Percentiles rank a stretch among this genome's conserved stretches.
phyloP scores from a whole-genome alignment of 768 basidiomycete species.

The Suillus tomentosus region DNA sequence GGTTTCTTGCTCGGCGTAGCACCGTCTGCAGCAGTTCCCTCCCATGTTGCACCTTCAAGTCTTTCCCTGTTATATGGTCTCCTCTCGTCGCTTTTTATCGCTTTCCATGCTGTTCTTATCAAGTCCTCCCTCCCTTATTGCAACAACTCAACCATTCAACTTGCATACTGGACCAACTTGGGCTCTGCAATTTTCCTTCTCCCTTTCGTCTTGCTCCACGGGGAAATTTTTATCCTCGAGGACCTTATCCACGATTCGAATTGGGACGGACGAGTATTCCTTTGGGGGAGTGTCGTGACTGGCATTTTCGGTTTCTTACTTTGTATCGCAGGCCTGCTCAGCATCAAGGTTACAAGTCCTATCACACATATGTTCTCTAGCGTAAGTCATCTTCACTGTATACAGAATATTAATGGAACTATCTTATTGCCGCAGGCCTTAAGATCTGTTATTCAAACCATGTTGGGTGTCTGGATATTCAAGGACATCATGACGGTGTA shows the following conservation, averaged over 20 bases:
- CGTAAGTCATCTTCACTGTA: slow-evolving; percentile 43
- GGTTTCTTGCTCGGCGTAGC: slow-evolving; percentile 80
- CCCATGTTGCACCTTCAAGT: slow-evolving; percentile 46
- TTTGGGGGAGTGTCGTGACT: slow-evolving; percentile 68
- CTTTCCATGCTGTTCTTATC: slow-evolving; percentile 74
- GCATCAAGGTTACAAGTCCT: slow-evolving; percentile 81
- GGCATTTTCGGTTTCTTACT: slow-evolving; percentile 83
- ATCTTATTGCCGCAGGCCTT: slow-evolving; percentile 54
- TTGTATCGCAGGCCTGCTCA: slow-evolving; percentile 75
- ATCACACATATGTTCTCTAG: slow-evolving; percentile 86
- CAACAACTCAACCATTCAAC: slow-evolving; percentile 69
- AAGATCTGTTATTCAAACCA: slow-evolving; percentile 80
- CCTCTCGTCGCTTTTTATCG: slow-evolving; percentile 73
- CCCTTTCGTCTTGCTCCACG: slow-evolving; percentile 60
- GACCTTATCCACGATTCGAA: slow-evolving; percentile 38
- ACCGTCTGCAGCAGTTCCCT: slow-evolving; percentile 51
- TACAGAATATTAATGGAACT: slow-evolving; percentile 10
- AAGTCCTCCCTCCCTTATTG: slow-evolving; percentile 69
- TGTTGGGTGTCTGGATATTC: slow-evolving; percentile 78
- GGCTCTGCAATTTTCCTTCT: slow-evolving; percentile 66
- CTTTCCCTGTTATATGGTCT: slow-evolving; percentile 70
- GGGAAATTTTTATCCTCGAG: slow-evolving; percentile 49
- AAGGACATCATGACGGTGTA: slow-evolving; percentile 73
- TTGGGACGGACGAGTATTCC: slow-evolving; percentile 57
- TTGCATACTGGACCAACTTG: slow-evolving; percentile 80